Conservation (phyloP, 768 basidiomycete genomes). For the Kwoniella europaea region DNA sequence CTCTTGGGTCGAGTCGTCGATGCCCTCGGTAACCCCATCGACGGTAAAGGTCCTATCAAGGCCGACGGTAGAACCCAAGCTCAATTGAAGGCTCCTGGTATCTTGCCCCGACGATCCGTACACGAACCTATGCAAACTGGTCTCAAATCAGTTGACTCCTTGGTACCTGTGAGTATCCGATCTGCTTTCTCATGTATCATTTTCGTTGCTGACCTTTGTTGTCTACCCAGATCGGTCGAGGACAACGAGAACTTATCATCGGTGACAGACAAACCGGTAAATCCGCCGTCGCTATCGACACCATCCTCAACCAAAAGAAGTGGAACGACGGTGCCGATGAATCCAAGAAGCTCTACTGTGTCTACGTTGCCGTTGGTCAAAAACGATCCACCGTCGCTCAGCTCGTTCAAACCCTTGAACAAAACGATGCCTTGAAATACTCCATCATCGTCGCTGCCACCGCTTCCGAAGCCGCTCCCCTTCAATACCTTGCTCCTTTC, state of each 20-base stretch:
- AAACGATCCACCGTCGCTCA: conserved; percentile 99
- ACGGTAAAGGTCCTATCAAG: conserved; percentile 97
- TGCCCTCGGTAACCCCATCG: conserved; percentile 99
- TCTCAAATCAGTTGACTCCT: conserved; percentile 99
- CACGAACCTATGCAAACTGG: conserved; percentile 99
- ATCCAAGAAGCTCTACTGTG: conserved; percentile 98
- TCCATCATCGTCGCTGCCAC: conserved; percentile 99
- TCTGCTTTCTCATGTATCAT: not conserved
- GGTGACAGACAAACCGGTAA: conserved; percentile 99
- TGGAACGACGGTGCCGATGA: conserved; percentile 99
- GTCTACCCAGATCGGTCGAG: conserved; percentile 78
- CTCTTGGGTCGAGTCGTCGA: conserved; percentile 99
- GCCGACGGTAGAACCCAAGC: conserved; percentile 93
- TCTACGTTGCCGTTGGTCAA: conserved; percentile 99
- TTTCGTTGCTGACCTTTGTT: not conserved
- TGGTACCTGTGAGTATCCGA: conserved; percentile 72
- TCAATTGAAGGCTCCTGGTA: conserved; percentile 98
- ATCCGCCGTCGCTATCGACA: conserved; percentile 94
- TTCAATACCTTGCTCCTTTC: conserved; percentile 99
- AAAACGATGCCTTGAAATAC: conserved; percentile 99
- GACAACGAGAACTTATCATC: conserved; percentile 99
- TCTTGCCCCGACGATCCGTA: conserved; percentile 98
- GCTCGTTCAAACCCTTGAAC: conserved; percentile 98
- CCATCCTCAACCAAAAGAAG: conserved; percentile 99
- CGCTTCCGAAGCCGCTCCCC: conserved; percentile 97